Percentiles rank a stretch among this genome's conserved stretches.
These are phyloP conservation scores for Candida nanaspora DNA, from an alignment of 805 yeast genomes.

Conservation along the genomic window DNA sequence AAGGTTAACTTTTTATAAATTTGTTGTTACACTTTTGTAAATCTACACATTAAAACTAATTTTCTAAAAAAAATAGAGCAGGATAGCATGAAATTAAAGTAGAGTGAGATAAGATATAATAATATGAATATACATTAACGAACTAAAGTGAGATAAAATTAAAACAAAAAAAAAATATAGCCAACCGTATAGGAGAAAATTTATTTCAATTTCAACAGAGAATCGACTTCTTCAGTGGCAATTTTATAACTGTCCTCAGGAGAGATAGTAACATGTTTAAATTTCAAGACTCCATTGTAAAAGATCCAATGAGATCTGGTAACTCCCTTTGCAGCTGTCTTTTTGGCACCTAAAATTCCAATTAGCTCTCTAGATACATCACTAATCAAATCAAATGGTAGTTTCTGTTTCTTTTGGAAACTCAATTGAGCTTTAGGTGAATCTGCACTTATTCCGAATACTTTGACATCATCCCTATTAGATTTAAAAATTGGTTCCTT, in stretches of 20 bases:
- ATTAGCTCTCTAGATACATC: constrained; percentile 71
- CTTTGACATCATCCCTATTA: constrained; percentile 39
- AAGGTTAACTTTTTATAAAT: no score
- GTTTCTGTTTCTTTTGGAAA: constrained; percentile 64
- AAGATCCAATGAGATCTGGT: constrained; percentile 92
- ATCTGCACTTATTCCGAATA: constrained; percentile 83
- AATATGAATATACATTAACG: no score
- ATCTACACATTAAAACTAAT: no score
- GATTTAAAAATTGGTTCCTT: constrained; percentile 21
- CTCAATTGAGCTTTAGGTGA: constrained; percentile 68
- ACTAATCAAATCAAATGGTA: constrained; percentile 67
- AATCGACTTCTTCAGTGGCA: constrained; percentile 52
- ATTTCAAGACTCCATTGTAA: constrained; percentile 61
- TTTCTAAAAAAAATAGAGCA: no score
- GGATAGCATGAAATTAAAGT: no score
- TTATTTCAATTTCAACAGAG: constrained; percentile 24
- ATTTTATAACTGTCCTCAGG: constrained; percentile 53
- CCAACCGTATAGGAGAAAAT: no score
- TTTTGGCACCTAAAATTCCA: constrained; percentile 75
- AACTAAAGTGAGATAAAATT: no score
- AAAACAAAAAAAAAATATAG: no score
- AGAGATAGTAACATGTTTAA: constrained; percentile 45
- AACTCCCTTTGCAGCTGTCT: constrained; percentile 59
- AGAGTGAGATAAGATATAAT: no score
- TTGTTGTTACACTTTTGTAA: no score